phyloP scores from a whole-genome alignment of 2,329 filamentous ascomycete species.

The Phoma herbarum region DNA sequence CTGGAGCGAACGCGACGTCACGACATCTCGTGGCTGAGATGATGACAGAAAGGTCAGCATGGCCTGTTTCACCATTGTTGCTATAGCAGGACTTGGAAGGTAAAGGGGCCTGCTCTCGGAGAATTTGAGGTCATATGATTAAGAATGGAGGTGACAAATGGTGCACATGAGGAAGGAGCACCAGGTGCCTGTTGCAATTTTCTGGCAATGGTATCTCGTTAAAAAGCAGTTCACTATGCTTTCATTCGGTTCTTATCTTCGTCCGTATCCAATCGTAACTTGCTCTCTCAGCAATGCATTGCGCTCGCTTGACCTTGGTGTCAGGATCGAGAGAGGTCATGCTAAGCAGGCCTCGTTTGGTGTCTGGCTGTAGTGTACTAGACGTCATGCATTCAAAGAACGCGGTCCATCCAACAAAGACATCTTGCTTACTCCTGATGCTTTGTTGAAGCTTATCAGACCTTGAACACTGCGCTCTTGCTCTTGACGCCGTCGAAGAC shows the following conservation, averaged over 20 bases:
- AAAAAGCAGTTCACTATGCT: neutral
- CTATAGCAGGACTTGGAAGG: too few species aligned
- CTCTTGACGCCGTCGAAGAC: slow-evolving; percentile 69
- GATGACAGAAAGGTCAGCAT: neutral
- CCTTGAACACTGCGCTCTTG: slow-evolving; percentile 61
- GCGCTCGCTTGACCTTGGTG: neutral
- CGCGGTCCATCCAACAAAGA: neutral
- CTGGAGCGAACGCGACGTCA: slow-evolving; percentile 10
- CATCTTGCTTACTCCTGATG: neutral
- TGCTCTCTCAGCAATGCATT: neutral
- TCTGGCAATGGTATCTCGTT: neutral
- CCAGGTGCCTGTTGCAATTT: neutral
- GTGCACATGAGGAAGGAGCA: neutral
- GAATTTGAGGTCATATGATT: neutral
- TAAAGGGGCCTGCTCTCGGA: neutral
- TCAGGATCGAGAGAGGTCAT: neutral
- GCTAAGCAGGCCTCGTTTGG: neutral
- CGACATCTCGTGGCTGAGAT: neutral
- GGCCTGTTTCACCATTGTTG: neutral
- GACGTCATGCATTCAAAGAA: neutral
- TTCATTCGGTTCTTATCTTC: neutral
- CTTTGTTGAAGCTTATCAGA: slow-evolving; percentile 36
- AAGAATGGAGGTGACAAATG: neutral
- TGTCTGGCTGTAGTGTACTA: neutral
- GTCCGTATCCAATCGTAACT: neutral